Evolutionary conservation across 306 rosid species (phyloP).

Genomic region (Citrullus mucosospermus): DNA sequence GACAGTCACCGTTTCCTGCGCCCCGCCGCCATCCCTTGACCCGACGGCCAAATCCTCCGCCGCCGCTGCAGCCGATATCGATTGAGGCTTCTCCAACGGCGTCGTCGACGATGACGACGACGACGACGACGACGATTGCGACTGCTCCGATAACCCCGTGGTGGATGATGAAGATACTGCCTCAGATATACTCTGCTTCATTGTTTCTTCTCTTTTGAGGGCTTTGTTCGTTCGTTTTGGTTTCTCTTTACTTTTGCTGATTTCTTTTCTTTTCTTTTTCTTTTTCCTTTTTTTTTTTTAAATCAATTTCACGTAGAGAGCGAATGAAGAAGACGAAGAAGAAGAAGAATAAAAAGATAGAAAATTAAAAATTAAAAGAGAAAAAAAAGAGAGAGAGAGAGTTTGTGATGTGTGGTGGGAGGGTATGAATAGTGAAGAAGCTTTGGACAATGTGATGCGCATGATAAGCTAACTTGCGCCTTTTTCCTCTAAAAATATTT

Average conservation of each 20-base stretch:
- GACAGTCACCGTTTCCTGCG: slow-evolving; percentile 63
- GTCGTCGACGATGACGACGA: slow-evolving; percentile 27
- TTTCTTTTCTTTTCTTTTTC: neutral
- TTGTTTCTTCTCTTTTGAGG: slow-evolving; percentile 16
- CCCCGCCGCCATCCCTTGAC: slow-evolving; percentile 74
- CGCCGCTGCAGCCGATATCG: slow-evolving; percentile 46
- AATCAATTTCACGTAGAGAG: slow-evolving; percentile 1
- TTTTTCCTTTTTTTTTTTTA: neutral
- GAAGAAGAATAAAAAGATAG: neutral
- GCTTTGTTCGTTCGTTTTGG: slow-evolving; percentile 7
- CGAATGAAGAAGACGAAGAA: neutral
- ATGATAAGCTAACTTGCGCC: slow-evolving; percentile 30
- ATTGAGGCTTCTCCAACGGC: slow-evolving; percentile 24
- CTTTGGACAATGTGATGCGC: slow-evolving; percentile 35
- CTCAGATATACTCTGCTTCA: slow-evolving; percentile 77
- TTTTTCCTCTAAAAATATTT: neutral
- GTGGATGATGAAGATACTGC: slow-evolving; percentile 67
- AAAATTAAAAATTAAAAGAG: neutral
- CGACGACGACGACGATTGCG: slow-evolving; percentile 25
- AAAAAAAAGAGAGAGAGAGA: neutral
- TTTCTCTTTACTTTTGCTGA: neutral
- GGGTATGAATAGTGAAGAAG: slow-evolving; percentile 23
- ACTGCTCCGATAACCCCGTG: slow-evolving; percentile 34
- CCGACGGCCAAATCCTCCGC: slow-evolving; percentile 61
- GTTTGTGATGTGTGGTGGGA: slow-evolving; percentile 19